phyloP scores from a whole-genome alignment of 805 yeast species.

The Tetrapisispora iriomotensis region DNA sequence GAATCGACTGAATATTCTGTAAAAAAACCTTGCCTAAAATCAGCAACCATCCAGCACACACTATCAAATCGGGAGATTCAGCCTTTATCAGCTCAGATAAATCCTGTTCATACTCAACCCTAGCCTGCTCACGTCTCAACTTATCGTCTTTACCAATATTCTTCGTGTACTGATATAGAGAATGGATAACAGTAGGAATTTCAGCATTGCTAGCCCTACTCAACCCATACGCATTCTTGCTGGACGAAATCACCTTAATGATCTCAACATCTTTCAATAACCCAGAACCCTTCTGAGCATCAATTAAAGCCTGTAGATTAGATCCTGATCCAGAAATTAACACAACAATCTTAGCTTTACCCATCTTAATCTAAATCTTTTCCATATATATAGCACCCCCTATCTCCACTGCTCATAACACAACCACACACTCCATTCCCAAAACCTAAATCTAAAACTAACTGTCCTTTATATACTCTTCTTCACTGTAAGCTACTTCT shows the following conservation, averaged over 20 bases:
- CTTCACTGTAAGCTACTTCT: no score
- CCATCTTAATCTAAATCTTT: no score
- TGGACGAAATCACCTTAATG: conserved; percentile 75
- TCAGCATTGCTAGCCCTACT: conserved; percentile 59
- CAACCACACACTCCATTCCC: no score
- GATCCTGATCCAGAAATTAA: conserved; percentile 93
- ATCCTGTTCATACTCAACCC: conserved; percentile 68
- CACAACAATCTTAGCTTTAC: conserved; percentile 37
- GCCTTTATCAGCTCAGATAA: conserved; percentile 57
- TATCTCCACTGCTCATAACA: neutral
- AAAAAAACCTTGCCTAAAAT: conserved; percentile 74
- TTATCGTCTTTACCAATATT: conserved; percentile 64
- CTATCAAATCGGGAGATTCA: conserved; percentile 71
- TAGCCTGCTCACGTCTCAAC: conserved; percentile 45
- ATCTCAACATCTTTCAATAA: conserved; percentile 42
- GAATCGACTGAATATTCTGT: conserved; percentile 52
- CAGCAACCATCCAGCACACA: conserved; percentile 98
- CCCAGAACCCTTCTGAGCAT: conserved; percentile 39
- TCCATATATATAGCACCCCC: neutral
- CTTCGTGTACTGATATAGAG: conserved; percentile 61
- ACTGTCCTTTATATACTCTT: no score
- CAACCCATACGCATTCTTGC: conserved; percentile 78
- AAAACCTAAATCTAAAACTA: no score
- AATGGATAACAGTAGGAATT: conserved; percentile 67
- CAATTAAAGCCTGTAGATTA: conserved; percentile 90